A percentile compares a stretch with the other conserved stretches of the same genome.
These are phyloP conservation scores for Helianthus tuberosus DNA, from an alignment of 129 eudicot species.

Conservation along the genomic window DNA sequence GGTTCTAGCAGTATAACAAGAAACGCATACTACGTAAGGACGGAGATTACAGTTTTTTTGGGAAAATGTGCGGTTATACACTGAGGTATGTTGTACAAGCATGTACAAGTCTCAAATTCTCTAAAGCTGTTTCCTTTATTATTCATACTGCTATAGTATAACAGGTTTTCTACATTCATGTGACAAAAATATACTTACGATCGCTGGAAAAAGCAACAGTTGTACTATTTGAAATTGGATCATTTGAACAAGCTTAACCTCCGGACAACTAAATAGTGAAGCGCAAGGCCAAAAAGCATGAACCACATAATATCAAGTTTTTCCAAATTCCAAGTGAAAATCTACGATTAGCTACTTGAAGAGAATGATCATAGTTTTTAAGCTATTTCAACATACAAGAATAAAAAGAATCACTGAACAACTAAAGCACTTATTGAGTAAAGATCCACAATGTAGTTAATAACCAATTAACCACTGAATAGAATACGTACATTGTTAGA, in stretches of 20 bases:
- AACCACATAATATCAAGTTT: background rate
- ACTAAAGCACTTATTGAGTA: slow-evolving; percentile 13
- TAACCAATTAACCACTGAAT: background rate
- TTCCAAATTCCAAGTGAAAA: slow-evolving; percentile 8
- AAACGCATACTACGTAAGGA: background rate
- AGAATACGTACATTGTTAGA: slow-evolving; percentile 61
- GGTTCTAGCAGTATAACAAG: too few relatives aligned
- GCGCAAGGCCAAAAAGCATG: background rate
- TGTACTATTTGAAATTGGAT: slow-evolving; percentile 7
- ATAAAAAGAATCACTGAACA: background rate
- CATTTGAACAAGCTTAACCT: slow-evolving; percentile 11
- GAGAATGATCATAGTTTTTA: background rate
- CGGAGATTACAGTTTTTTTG: background rate
- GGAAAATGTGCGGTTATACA: background rate
- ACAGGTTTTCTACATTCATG: background rate
- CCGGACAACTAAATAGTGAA: slow-evolving; percentile 1
- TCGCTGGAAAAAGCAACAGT: slow-evolving; percentile 10
- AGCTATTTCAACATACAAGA: background rate
- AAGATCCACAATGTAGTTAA: slow-evolving; percentile 13
- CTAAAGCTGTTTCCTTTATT: background rate
- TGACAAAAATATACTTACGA: background rate
- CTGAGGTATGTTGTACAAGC: background rate
- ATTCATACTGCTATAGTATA: background rate
- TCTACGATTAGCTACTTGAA: slow-evolving; percentile 14
- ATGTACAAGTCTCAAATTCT: background rate